phyloP scores from a whole-genome alignment of 2,329 filamentous ascomycete genomes.

The Microascus cirrosus region DNA sequence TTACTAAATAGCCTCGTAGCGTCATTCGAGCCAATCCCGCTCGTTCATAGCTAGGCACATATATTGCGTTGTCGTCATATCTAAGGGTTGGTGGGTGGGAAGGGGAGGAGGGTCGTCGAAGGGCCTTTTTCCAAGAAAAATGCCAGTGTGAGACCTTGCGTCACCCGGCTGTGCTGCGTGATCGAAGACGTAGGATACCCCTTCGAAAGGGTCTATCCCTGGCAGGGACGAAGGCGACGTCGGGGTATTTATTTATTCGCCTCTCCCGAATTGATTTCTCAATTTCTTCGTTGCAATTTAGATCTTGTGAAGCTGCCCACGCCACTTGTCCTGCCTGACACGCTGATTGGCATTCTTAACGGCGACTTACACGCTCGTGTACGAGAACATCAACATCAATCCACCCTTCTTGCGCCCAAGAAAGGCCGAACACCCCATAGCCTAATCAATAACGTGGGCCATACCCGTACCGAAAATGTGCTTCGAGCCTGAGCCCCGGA shows the following conservation, averaged over 20 bases:
- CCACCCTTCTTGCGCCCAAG: background rate
- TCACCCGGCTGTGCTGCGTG: background rate
- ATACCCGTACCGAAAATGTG: constrained; percentile 27
- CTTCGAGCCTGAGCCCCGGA: constrained; percentile 29
- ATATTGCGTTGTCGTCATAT: background rate
- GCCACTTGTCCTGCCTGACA: background rate
- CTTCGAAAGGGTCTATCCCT: background rate
- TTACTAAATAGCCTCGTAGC: background rate
- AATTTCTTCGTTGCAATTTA: background rate
- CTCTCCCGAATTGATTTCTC: background rate
- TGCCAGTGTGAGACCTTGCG: background rate
- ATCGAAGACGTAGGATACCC: background rate
- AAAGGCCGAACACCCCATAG: too few relatives aligned
- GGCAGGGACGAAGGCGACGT: background rate
- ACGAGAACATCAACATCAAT: background rate
- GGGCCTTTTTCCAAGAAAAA: background rate
- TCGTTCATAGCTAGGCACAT: background rate
- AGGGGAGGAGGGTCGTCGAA: background rate
- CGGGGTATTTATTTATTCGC: background rate
- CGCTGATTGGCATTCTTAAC: background rate
- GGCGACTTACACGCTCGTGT: background rate
- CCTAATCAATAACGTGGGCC: too few relatives aligned
- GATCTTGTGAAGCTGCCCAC: background rate
- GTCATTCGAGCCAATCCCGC: background rate
- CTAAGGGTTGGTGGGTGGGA: background rate